Evolutionary conservation across 139 green algal species (phyloP).

Genomic region (Trebouxia sp.): DNA sequence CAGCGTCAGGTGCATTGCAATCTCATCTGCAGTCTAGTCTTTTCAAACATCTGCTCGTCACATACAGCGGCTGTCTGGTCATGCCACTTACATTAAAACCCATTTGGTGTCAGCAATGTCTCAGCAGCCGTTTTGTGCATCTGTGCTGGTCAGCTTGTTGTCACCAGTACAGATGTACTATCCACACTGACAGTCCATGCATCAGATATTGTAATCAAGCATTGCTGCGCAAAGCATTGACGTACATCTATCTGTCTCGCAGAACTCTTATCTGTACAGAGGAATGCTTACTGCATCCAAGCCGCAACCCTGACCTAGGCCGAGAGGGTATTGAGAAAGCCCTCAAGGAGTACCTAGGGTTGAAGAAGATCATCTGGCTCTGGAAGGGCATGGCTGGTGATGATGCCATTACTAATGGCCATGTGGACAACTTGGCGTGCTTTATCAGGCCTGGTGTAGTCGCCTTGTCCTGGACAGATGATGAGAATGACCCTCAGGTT

Average conservation of each 20-base stretch:
- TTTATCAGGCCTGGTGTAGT: slow-evolving; percentile 72
- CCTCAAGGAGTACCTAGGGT: slow-evolving; percentile 70
- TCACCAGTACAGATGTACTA: too few relatives aligned
- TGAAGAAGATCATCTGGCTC: slow-evolving; percentile 80
- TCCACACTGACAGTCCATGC: too few relatives aligned
- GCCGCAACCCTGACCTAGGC: slow-evolving; percentile 69
- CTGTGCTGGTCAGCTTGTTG: too few relatives aligned
- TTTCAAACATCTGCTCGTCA: too few relatives aligned
- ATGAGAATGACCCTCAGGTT: slow-evolving; percentile 58
- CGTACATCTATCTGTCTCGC: not conserved
- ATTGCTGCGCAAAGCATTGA: too few relatives aligned
- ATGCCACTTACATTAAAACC: too few relatives aligned
- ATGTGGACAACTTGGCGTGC: slow-evolving; percentile 79
- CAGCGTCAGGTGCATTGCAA: too few relatives aligned
- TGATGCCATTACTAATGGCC: slow-evolving; percentile 67
- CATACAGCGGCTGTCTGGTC: too few relatives aligned
- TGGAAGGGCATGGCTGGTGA: slow-evolving; percentile 69
- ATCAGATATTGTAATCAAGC: too few relatives aligned
- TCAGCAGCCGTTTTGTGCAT: too few relatives aligned
- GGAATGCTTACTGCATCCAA: slow-evolving; percentile 75
- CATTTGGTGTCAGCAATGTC: too few relatives aligned
- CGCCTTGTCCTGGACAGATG: slow-evolving; percentile 70
- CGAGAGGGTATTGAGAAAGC: slow-evolving; percentile 58
- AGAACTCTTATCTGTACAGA: slow-evolving; percentile 74
- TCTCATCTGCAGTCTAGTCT: too few relatives aligned